phyloP scores from a whole-genome alignment of 2,329 filamentous ascomycete genomes.

The Fusarium transvaalense region DNA sequence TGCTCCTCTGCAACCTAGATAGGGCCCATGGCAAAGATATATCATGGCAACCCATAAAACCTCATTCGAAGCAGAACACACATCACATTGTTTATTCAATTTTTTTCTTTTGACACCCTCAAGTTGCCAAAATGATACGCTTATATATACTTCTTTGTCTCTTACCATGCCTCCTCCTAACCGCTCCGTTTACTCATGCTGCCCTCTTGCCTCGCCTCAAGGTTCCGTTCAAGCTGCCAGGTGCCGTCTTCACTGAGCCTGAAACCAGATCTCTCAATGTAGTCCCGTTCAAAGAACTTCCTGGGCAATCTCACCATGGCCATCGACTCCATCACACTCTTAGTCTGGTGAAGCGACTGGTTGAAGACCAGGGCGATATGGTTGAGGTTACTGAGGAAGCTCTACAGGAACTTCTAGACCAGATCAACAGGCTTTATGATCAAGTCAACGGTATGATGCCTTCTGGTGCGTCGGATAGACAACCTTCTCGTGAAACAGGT shows the following conservation, averaged over 20 bases:
- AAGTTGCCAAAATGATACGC: conserved; percentile 42
- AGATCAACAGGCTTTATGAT: conserved; percentile 47
- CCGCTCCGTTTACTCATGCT: conserved; percentile 20
- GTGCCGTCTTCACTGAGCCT: conserved; percentile 19
- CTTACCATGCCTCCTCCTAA: conserved; percentile 24
- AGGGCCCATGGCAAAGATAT: conserved; percentile 35
- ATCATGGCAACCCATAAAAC: conserved; percentile 20
- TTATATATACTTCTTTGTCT: conserved; percentile 40
- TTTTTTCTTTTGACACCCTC: conserved; percentile 2
- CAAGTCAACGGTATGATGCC: conserved; percentile 48
- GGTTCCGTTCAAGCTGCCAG: conserved; percentile 20
- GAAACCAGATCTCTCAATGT: conserved; percentile 17
- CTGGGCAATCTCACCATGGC: conserved; percentile 14
- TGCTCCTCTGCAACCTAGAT: conserved; percentile 48
- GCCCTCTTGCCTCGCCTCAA: conserved; percentile 23
- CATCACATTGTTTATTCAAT: conserved; percentile 7
- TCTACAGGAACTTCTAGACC: conserved; percentile 47
- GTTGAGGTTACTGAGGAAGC: conserved; percentile 46
- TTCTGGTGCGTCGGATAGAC: conserved; percentile 19
- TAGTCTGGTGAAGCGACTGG: conserved; percentile 40
- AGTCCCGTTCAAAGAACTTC: conserved; percentile 24
- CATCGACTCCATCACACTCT: conserved; percentile 33
- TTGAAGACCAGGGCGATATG: conserved; percentile 44
- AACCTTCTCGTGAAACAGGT: conserved; percentile 12
- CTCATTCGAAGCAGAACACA: conserved; percentile 1